Conservation (phyloP, 2,329 filamentous ascomycete species). For the Laburnicola sp. region DNA sequence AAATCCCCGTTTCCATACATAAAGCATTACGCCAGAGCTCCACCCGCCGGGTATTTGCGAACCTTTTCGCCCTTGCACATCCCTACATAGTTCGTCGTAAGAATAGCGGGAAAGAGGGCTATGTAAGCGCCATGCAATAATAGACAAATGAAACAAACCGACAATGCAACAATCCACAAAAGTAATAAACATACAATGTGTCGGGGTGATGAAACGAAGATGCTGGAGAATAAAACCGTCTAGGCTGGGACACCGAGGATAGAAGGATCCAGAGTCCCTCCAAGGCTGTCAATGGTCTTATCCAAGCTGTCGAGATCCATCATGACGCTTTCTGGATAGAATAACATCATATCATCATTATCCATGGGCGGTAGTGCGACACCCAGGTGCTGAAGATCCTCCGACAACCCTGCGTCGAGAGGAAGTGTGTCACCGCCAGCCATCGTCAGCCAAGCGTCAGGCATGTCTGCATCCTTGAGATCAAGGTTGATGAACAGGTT, state of each 20-base stretch:
- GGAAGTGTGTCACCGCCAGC: constrained; percentile 34
- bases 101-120: background rate
- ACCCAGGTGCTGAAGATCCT: constrained; percentile 37
- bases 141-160: background rate
- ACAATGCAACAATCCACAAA: background rate
- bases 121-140: constrained; percentile 1
- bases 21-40: too few species aligned
- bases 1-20: too few species aligned
- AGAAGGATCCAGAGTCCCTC: constrained; percentile 21
- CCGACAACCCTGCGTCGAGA: constrained; percentile 36
- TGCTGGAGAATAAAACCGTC: background rate
- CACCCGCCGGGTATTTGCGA: too few species aligned
- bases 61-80: too few species aligned
- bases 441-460: constrained; percentile 36
- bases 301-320: constrained; percentile 42
- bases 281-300: constrained; percentile 38
- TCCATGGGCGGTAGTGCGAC: constrained; percentile 39
- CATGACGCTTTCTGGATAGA: constrained; percentile 31
- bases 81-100: too few species aligned
- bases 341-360: constrained; percentile 42
- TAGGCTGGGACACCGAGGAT: constrained; percentile 13
- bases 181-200: background rate
- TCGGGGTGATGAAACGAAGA: background rate
- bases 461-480: constrained; percentile 40
- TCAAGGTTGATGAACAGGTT: constrained; percentile 46